Percentiles rank a stretch among this genome's conserved stretches.
Evolutionary conservation across 176 grass and related monocot genomes (phyloP).

Genomic region (Oryza rufipogon): DNA sequence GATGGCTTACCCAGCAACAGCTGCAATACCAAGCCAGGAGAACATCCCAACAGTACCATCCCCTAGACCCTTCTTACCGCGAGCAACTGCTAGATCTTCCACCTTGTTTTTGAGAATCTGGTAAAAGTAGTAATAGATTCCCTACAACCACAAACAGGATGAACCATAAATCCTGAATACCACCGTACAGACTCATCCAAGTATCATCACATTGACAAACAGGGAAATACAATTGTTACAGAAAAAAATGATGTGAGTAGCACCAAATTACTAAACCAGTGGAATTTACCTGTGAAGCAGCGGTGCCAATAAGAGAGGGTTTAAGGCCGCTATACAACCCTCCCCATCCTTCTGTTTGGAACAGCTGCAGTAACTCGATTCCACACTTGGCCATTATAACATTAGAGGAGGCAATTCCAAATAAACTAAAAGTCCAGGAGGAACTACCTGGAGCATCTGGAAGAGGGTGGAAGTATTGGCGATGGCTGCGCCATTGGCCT

Average conservation of each 20-base stretch:
- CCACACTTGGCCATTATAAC: constrained; percentile 9
- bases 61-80: constrained; percentile 70
- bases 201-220: neutral
- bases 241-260: neutral
- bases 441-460: constrained; percentile 83
- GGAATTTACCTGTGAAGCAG: constrained; percentile 75
- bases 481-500: neutral
- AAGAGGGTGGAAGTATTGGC: constrained; percentile 52
- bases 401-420: neutral
- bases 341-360: constrained; percentile 85
- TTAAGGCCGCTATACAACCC: constrained; percentile 94
- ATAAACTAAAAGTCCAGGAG: neutral
- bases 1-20: constrained; percentile 74
- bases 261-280: neutral
- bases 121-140: constrained; percentile 99
- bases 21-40: constrained; percentile 94
- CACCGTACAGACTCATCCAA: constrained; percentile 13
- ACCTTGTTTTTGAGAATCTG: constrained; percentile 93
- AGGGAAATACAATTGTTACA: neutral
- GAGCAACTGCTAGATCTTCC: constrained; percentile 64
- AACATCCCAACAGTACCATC: constrained; percentile 96
- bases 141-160: constrained; percentile 42
- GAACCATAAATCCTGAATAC: neutral
- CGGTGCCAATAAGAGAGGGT: constrained; percentile 90
- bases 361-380: constrained; percentile 58